A percentile compares a stretch with the other conserved stretches of the same genome.
These are phyloP conservation scores for Cystobasidiaceae sp. DNA, from an alignment of 1,284 basidiomycete genomes.

Conservation along the genomic window DNA sequence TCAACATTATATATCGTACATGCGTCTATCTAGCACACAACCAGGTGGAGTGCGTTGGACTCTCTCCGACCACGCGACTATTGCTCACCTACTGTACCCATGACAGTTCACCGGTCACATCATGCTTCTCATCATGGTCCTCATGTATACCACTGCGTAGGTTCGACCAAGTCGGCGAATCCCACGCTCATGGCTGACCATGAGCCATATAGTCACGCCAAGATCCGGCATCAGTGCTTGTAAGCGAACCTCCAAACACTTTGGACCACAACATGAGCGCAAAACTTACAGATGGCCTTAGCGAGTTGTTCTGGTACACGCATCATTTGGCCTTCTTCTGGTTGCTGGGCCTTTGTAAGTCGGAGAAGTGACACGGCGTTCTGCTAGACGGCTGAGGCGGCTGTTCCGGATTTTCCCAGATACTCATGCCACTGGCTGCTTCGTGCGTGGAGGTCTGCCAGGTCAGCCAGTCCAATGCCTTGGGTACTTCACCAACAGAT, in stretches of 20 bases:
- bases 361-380: neutral
- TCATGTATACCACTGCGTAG: conserved; percentile 53
- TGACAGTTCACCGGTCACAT: conserved; percentile 81
- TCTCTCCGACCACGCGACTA: neutral
- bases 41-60: conserved; percentile 5
- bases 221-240: conserved; percentile 7
- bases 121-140: conserved; percentile 64
- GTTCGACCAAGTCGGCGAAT: too few relatives aligned
- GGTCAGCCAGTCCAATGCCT: conserved; percentile 70
- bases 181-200: neutral
- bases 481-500: conserved; percentile 79
- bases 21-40: conserved; percentile 12
- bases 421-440: conserved; percentile 83
- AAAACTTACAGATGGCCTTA: conserved; percentile 45
- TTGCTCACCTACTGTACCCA: too few relatives aligned
- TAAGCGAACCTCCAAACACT: conserved; percentile 54
- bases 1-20: too few relatives aligned
- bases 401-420: conserved; percentile 56
- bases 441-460: conserved; percentile 66
- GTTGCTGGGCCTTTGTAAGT: conserved; percentile 55
- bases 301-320: conserved; percentile 90
- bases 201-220: conserved; percentile 1
- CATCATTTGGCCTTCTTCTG: conserved; percentile 88
- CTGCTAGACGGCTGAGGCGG: neutral
- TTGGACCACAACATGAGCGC: conserved; percentile 57